A percentile compares a stretch with the other conserved stretches of the same genome.
These are phyloP conservation scores for Pyrenochaeta sp. DNA, from an alignment of 2,329 filamentous ascomycete genomes.

Conservation along the genomic window DNA sequence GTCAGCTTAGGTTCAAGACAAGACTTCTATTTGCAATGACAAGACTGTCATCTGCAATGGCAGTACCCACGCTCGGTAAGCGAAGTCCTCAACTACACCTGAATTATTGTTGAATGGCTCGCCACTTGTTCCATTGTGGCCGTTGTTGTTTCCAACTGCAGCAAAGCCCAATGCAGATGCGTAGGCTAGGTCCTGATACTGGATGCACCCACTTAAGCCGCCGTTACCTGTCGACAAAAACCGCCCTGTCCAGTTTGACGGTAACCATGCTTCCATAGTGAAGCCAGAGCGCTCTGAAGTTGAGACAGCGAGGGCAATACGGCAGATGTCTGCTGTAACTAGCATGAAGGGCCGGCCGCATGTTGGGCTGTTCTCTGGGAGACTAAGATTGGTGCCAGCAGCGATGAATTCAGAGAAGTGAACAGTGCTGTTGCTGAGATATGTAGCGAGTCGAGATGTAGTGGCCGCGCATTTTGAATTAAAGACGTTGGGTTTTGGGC, in stretches of 20 bases:
- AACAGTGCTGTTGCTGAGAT: constrained; percentile 48
- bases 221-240: constrained; percentile 50
- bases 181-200: constrained; percentile 52
- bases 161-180: constrained; percentile 50
- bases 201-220: constrained; percentile 52
- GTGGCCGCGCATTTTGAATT: constrained; percentile 36
- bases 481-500: constrained; percentile 20
- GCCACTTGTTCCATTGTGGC: constrained; percentile 57
- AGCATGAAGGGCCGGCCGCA: constrained; percentile 45
- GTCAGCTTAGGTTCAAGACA: constrained; percentile 4
- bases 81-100: constrained; percentile 59
- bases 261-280: constrained; percentile 57
- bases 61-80: constrained; percentile 50
- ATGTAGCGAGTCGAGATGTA: constrained; percentile 36
- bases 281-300: constrained; percentile 53
- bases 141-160: constrained; percentile 52
- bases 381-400: constrained; percentile 51
- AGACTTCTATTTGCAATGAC: too few relatives aligned
- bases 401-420: constrained; percentile 50
- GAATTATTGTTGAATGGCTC: constrained; percentile 56
- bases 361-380: constrained; percentile 51
- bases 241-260: constrained; percentile 51
- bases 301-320: constrained; percentile 51
- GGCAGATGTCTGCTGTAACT: constrained; percentile 50
- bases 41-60: neutral